phyloP scores from a whole-genome alignment of 306 rosid species.

The Acacia melanoxylon region DNA sequence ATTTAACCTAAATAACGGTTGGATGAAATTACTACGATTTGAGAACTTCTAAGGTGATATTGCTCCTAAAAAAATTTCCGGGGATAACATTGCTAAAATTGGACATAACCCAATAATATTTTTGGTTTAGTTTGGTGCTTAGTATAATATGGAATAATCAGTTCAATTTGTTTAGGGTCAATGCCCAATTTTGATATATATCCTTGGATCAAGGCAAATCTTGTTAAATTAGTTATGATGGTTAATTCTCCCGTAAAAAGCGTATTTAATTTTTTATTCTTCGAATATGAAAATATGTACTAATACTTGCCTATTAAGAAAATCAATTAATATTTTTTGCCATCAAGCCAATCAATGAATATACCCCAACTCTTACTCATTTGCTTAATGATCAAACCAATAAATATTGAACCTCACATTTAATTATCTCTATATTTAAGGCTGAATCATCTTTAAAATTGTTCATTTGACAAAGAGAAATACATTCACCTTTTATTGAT shows the following conservation, averaged over 20 bases:
- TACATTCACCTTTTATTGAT: not conserved
- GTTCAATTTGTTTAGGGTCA: not conserved
- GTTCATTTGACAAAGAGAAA: not conserved
- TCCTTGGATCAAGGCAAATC: not conserved
- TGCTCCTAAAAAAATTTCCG: too few relatives aligned
- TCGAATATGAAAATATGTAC: not conserved
- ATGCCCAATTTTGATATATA: not conserved
- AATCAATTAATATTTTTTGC: not conserved
- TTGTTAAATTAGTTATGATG: not conserved
- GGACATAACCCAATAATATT: too few relatives aligned
- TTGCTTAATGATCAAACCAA: not conserved
- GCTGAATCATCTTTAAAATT: not conserved
- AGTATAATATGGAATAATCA: not conserved
- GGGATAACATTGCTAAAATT: too few relatives aligned
- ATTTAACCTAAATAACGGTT: too few relatives aligned
- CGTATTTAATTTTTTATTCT: not conserved
- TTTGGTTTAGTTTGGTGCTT: too few relatives aligned
- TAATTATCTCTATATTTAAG: not conserved
- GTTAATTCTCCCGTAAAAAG: not conserved
- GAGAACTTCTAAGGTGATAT: too few relatives aligned
- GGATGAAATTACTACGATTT: too few relatives aligned
- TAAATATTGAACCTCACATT: not conserved
- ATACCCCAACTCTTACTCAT: too few relatives aligned
- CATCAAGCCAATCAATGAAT: not conserved
- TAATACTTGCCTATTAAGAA: not conserved